Base-by-base conservation (phyloP, 768 basidiomycete genomes). In the Boletus vinaceobasis region DNA sequence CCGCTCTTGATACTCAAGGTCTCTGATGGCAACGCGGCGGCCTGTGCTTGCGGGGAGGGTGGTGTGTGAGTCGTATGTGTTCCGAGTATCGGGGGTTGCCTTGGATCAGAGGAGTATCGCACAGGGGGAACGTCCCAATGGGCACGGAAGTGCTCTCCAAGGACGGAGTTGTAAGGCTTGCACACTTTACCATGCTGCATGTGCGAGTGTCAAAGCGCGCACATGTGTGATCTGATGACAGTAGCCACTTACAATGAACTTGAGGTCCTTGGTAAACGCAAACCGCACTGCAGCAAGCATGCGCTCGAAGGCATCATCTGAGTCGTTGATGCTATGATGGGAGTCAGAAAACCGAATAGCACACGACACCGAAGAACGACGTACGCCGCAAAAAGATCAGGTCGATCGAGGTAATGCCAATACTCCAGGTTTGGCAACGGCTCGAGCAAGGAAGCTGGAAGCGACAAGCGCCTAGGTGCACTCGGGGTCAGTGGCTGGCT, bases 381-480 rank as follows among this genome's bases (percentile, higher is more conserved):
- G 76, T 69, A 97, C 94, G 92, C 85, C 64, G 87, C 88, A 66
- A 98, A 93, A 43, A 93, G 74, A 71, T 97, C 94, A 7, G 94
- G 90, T 61, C 93, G 79, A 71, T 96, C 93, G 44, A 93, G 78
- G 62, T 93, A 95, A 60, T 92, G 87, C 91, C 91, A 97, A 74
- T 94, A 98, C 73, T 98, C 95, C 48, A 98, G 80, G 73, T 98
- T 98, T 5, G 95, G 95, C 61, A 95, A 80, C 4, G 95, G 95
- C 68, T 97, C 95, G 40, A 98, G 80, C 45, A 98, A 73, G 43
- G 93, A 95, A 14, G 95, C 94, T 3, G 95, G 95, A 38, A 98
- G 75, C 0, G 94, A 97, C 29, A 98, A 75, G 45, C 94, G 90
- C 83, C 94, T 97, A 53, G 14, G 53, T 42, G 31, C 23, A 43